Evolutionary conservation across 2,329 filamentous ascomycete species (phyloP).

Genomic region (Cyclaneusma minus): DNA sequence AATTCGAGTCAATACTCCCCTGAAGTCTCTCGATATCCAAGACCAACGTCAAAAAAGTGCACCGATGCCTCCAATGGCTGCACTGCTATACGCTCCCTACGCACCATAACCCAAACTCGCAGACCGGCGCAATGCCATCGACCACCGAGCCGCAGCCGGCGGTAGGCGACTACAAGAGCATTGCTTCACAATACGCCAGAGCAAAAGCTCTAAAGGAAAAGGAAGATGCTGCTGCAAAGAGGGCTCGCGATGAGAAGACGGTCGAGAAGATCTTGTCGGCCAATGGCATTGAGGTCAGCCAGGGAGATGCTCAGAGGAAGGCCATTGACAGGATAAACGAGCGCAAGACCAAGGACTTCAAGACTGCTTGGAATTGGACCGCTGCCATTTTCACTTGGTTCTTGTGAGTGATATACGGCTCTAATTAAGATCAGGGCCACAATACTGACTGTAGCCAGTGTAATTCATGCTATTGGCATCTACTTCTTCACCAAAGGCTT

Average conservation of each 20-base stretch:
- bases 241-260: too few relatives aligned
- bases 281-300: neutral
- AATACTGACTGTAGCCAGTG: constrained; percentile 7
- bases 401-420: constrained; percentile 13
- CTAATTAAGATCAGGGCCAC: neutral
- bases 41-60: too few relatives aligned
- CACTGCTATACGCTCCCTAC: too few relatives aligned
- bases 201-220: constrained; percentile 16
- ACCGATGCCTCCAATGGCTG: too few relatives aligned
- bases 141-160: neutral
- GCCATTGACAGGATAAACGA: constrained; percentile 14
- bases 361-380: constrained; percentile 16
- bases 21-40: too few relatives aligned
- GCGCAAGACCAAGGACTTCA: constrained; percentile 12
- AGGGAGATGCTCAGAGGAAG: constrained; percentile 9
- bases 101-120: too few relatives aligned
- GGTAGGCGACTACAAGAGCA: neutral
- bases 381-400: constrained; percentile 17
- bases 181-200: constrained; percentile 2
- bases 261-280: constrained; percentile 7
- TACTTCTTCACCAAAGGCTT: constrained; percentile 93
- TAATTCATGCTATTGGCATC: constrained; percentile 64
- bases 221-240: constrained; percentile 10
- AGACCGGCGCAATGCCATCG: too few relatives aligned
- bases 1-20: too few relatives aligned